Evolutionary conservation across 192 early-diverging fungal species (phyloP).

Genomic region (Linnemannia elongata): DNA sequence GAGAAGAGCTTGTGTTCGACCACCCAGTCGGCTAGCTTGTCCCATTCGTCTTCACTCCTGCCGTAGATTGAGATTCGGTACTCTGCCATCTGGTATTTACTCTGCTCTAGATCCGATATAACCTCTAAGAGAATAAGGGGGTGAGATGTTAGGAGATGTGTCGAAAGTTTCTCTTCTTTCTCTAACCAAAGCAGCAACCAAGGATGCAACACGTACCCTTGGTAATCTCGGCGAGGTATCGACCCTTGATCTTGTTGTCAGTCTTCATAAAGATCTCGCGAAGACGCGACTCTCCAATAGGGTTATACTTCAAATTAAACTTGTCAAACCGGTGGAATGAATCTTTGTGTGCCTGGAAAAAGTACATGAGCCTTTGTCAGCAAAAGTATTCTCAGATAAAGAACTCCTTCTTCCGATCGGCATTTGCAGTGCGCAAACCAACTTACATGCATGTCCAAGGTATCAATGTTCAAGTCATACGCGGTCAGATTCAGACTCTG

Average conservation of each 20-base stretch:
- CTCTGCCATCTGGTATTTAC: conserved; percentile 96
- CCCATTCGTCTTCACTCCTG: conserved; percentile 87
- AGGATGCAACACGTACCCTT: conserved; percentile 65
- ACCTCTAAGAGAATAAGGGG: conserved; percentile 70
- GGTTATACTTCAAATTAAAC: conserved; percentile 98
- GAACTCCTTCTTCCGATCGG: not conserved
- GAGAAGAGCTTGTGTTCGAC: conserved; percentile 92
- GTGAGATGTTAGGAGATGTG: too few relatives aligned
- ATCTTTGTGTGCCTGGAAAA: conserved; percentile 86
- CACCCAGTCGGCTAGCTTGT: conserved; percentile 94
- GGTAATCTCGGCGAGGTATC: conserved; percentile 93
- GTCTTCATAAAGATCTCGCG: conserved; percentile 97
- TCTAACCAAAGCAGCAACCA: not conserved
- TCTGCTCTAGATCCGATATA: conserved; percentile 87
- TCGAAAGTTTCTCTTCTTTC: not conserved
- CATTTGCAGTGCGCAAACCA: not conserved
- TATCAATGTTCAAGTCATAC: conserved; percentile 95
- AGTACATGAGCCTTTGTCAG: not conserved
- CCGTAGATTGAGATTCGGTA: conserved; percentile 97
- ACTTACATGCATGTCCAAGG: conserved; percentile 92
- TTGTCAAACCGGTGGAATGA: conserved; percentile 97
- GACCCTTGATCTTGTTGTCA: conserved; percentile 89
- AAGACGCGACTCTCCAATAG: conserved; percentile 93
- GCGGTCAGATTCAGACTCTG: conserved; percentile 91
- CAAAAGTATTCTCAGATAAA: too few relatives aligned